phyloP scores from a whole-genome alignment of 2,329 filamentous ascomycete species.

The Diaporthe australafricana region DNA sequence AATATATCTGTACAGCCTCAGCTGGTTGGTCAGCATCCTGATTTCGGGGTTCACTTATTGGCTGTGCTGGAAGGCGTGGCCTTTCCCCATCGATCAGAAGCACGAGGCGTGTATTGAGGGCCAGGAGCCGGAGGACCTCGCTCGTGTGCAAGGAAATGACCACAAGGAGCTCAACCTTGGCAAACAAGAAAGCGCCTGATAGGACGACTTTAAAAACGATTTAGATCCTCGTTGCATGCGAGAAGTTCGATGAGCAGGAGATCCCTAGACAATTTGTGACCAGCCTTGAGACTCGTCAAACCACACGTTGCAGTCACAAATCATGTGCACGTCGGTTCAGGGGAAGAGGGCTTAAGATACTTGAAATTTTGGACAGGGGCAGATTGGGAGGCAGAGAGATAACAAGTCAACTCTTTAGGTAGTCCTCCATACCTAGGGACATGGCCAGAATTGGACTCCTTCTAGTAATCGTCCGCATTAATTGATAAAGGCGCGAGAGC shows the following conservation, averaged over 20 bases:
- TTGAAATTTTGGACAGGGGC: too few species aligned
- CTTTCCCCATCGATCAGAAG: slow-evolving; percentile 8
- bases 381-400: too few species aligned
- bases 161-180: not conserved
- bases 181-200: not conserved
- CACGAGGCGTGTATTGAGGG: slow-evolving; percentile 1
- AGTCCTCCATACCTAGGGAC: too few species aligned
- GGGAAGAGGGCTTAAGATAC: too few species aligned
- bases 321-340: not conserved
- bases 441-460: too few species aligned
- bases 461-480: too few species aligned
- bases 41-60: slow-evolving; percentile 30
- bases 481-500: too few species aligned
- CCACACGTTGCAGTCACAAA: not conserved
- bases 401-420: too few species aligned
- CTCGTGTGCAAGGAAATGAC: not conserved
- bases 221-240: not conserved
- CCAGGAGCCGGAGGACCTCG: not conserved
- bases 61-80: slow-evolving; percentile 22
- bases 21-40: slow-evolving; percentile 47
- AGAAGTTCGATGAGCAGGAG: not conserved
- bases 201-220: not conserved
- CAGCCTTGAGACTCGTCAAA: not conserved
- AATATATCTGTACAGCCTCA: slow-evolving; percentile 44
- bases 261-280: not conserved